Evolutionary conservation across 805 yeast genomes (phyloP).

Genomic region (Hanseniaspora pseudoguilliermondii): DNA sequence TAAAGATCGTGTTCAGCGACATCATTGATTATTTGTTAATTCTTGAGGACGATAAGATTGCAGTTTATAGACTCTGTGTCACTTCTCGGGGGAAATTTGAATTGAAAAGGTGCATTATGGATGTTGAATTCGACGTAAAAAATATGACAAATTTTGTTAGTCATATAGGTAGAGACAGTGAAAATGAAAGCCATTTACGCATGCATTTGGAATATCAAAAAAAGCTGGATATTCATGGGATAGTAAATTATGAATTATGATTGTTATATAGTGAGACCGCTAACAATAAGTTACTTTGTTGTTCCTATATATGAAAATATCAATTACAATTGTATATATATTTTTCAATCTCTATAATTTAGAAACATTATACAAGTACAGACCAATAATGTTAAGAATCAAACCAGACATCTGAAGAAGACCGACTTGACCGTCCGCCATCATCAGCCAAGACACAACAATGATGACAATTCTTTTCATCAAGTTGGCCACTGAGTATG

Average conservation of each 20-base stretch:
- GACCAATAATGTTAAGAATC: conserved; percentile 39
- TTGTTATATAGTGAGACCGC: no score
- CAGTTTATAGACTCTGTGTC: background rate
- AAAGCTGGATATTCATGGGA: conserved; percentile 38
- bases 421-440: conserved; percentile 29
- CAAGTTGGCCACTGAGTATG: conserved; percentile 77
- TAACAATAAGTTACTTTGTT: no score
- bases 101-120: background rate
- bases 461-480: conserved; percentile 81
- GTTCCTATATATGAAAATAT: background rate
- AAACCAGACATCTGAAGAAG: conserved; percentile 39
- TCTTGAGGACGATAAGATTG: background rate
- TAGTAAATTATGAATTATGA: conserved; percentile 28
- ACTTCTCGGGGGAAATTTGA: conserved; percentile 10
- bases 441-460: conserved; percentile 54
- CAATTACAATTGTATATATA: conserved; percentile 3
- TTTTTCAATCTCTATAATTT: conserved; percentile 10
- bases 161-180: background rate
- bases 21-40: conserved; percentile 4
- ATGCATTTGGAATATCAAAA: conserved; percentile 26
- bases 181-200: background rate
- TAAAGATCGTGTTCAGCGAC: background rate
- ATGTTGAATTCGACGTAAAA: background rate
- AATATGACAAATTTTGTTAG: background rate
- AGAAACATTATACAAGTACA: conserved; percentile 48